Evolutionary conservation across 1,284 basidiomycete genomes (phyloP).

Genomic region (Ustilago cynodontis): DNA sequence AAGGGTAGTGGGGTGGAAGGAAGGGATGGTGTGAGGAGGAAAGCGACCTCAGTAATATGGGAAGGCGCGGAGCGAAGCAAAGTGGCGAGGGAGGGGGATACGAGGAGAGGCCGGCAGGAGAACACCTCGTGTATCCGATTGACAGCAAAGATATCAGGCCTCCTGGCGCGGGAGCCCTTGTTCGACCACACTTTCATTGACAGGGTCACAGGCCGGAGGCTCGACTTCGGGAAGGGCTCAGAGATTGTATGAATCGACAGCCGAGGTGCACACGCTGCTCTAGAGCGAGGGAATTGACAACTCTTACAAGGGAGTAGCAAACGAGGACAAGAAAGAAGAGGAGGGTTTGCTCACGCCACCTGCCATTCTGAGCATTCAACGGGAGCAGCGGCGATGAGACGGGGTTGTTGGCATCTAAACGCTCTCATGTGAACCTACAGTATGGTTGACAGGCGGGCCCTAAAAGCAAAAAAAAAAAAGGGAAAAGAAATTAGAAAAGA

Average conservation of each 20-base stretch:
- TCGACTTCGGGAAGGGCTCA: constrained; percentile 2
- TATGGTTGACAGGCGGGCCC: constrained; percentile 15
- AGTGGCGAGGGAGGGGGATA: constrained; percentile 2
- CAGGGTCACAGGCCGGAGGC: neutral
- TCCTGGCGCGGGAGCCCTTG: neutral
- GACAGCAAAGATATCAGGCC: constrained; percentile 6
- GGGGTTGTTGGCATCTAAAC: neutral
- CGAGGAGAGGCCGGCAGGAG: neutral
- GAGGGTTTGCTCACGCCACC: constrained; percentile 3
- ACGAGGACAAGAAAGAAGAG: neutral
- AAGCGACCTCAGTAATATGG: neutral
- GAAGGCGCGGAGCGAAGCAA: neutral
- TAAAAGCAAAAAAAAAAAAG: neutral
- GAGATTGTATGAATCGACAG: neutral
- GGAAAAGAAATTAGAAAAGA: neutral
- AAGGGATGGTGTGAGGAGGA: constrained; percentile 2
- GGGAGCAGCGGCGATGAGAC: constrained; percentile 7
- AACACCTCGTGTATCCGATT: neutral
- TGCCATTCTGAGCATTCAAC: no score
- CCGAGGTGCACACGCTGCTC: neutral
- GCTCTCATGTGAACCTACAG: neutral
- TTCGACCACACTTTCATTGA: neutral
- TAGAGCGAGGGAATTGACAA: neutral
- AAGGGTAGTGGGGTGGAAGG: neutral
- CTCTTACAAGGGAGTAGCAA: neutral